Base-by-base conservation (phyloP, 176 grass and related monocot genomes). In the Hordeum vulgare region DNA sequence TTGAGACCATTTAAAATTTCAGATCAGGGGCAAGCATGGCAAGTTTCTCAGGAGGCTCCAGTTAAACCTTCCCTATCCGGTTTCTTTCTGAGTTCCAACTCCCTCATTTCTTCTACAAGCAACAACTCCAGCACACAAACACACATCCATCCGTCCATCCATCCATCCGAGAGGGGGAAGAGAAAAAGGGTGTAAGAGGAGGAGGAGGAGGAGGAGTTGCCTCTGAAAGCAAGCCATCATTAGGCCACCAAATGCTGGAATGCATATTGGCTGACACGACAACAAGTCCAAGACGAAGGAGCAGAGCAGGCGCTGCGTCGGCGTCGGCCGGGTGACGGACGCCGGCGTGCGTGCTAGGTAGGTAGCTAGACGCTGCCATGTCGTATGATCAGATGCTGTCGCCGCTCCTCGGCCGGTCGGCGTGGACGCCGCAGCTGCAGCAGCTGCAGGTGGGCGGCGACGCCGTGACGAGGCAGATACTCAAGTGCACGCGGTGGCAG, bases 401-500 rank as follows among this genome's bases (percentile, higher is more conserved):
- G 51, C 76, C 85, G 61, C 80, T 91, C 44, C 75, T 90, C 20
- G 75, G 64, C 25, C 28, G 45, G 82, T 21, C 88, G 84, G 34
- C 87, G 44, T 74, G 86, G 90, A 67, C 76, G 34, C 65, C 66
- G 4, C 76, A 49, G 26, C 59, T 72, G 1, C 13, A 24, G 40
- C 47, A 51, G 47, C 58, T 47, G 40, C 47, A 51, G 47, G 45
- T 47, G 24, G 82, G 66, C 76, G 68, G 82, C 31, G 81, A 89
- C 29, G 86, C 78, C 15, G 88, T 94, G 86, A 80, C 88, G 53
- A 80, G 83, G 60, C 82, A 89, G 80, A 94, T 99, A 73, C 90
- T 96, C 80, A 96, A 94, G 83, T 99, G 97, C 89, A 96, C 93
- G 62, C 66, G 91, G 89, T 99, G 97, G 97, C 93, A 96, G 92